Evolutionary conservation across 1,139 yeast genomes (phyloP).

Genomic region (Cylindricascospora bacillispora): DNA sequence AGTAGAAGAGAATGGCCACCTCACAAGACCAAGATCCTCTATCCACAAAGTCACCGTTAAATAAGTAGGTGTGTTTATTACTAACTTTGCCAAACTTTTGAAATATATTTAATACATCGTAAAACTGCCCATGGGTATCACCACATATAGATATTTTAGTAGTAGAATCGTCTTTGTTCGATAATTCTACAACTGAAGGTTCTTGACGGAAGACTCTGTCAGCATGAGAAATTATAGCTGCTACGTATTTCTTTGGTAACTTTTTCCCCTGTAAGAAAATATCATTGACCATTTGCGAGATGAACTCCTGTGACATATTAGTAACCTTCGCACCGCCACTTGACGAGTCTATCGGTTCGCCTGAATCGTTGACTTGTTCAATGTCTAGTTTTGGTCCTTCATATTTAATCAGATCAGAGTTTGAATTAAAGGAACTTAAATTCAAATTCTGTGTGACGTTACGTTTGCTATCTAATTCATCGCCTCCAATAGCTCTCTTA

Average conservation of each 20-base stretch:
- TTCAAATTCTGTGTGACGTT: slow-evolving; percentile 34
- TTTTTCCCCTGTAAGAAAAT: slow-evolving; percentile 61
- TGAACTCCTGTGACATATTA: slow-evolving; percentile 37
- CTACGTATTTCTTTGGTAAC: slow-evolving; percentile 70
- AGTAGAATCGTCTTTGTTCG: slow-evolving; percentile 26
- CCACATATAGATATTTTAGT: slow-evolving; percentile 71
- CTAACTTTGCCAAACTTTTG: slow-evolving; percentile 56
- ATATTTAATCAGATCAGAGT: slow-evolving; percentile 33
- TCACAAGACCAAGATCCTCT: slow-evolving; percentile 98
- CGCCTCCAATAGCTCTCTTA: slow-evolving; percentile 76
- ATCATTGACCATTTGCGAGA: slow-evolving; percentile 47
- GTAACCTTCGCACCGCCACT: slow-evolving; percentile 19
- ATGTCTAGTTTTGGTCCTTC: slow-evolving; percentile 50
- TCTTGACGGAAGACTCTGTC: slow-evolving; percentile 53
- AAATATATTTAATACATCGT: slow-evolving; percentile 74
- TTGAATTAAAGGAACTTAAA: slow-evolving; percentile 34
- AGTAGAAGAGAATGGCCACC: slow-evolving; percentile 72
- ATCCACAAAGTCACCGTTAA: slow-evolving; percentile 96
- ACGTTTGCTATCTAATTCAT: slow-evolving; percentile 31
- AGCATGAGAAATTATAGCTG: slow-evolving; percentile 68
- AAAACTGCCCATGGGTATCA: slow-evolving; percentile 96
- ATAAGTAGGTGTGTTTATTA: slow-evolving; percentile 55
- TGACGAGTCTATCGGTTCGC: too few species aligned
- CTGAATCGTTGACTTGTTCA: slow-evolving; percentile 24
- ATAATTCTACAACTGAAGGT: slow-evolving; percentile 63